Evolutionary conservation across 1,284 basidiomycete species (phyloP).

Genomic region (Leucoagaricus sp.): DNA sequence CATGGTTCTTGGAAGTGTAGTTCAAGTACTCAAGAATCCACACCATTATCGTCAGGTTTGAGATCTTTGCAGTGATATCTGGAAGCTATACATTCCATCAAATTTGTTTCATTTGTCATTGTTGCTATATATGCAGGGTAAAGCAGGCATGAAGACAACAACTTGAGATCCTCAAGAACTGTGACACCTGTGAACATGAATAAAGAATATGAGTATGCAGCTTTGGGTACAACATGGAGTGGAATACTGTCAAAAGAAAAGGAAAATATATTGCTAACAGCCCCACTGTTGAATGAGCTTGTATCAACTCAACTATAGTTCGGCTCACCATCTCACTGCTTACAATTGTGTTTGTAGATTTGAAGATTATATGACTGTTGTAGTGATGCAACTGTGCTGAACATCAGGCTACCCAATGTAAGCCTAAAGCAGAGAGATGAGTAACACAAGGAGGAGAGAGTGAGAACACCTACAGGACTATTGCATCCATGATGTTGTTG

Average conservation of each 20-base stretch:
- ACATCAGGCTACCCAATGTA: slow-evolving; percentile 30
- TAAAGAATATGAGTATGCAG: too few species aligned
- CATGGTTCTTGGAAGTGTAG: slow-evolving; percentile 6
- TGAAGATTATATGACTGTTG: slow-evolving; percentile 29
- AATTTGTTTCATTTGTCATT: slow-evolving; percentile 32
- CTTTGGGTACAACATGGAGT: too few species aligned
- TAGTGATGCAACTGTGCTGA: slow-evolving; percentile 29
- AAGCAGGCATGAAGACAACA: slow-evolving; percentile 27
- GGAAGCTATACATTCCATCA: slow-evolving; percentile 34
- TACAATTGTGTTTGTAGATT: slow-evolving; percentile 21
- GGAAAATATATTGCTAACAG: slow-evolving; percentile 47
- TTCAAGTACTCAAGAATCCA: too few species aligned
- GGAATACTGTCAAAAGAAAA: too few species aligned
- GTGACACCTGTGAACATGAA: too few species aligned
- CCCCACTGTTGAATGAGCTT: slow-evolving; percentile 42
- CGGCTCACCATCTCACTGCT: background rate
- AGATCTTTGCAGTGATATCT: background rate
- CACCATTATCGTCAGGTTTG: background rate
- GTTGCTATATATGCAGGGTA: slow-evolving; percentile 30
- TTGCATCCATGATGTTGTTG: too few species aligned
- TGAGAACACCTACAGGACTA: too few species aligned
- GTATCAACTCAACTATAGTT: slow-evolving; percentile 22
- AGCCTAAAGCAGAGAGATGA: slow-evolving; percentile 17
- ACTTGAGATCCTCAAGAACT: slow-evolving; percentile 17
- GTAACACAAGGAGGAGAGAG: background rate